A percentile compares a stretch with the other conserved stretches of the same genome.
These are phyloP conservation scores for Kokia cookei DNA, from an alignment of 441 rosid species.

Conservation along the genomic window DNA sequence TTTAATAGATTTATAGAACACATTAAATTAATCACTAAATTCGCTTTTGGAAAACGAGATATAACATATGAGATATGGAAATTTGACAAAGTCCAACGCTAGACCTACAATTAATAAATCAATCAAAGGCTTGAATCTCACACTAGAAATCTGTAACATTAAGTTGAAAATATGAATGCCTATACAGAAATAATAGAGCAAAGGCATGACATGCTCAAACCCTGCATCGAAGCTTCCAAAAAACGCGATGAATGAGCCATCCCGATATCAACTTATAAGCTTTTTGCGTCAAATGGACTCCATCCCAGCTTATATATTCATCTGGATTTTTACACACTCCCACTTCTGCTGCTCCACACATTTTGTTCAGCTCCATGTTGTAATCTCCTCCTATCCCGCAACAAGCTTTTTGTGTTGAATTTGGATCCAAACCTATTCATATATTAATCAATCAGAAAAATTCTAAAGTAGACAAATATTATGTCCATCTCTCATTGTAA, in stretches of 20 bases:
- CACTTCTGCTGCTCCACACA: constrained; percentile 22
- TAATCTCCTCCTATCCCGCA: constrained; percentile 37
- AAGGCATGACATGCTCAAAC: neutral
- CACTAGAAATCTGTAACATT: too few relatives aligned
- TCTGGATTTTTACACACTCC: constrained; percentile 21
- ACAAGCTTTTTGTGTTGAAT: constrained; percentile 24
- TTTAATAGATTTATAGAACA: too few relatives aligned
- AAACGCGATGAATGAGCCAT: constrained; percentile 19
- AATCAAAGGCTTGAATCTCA: too few relatives aligned
- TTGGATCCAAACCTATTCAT: constrained; percentile 21
- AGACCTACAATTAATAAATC: too few relatives aligned
- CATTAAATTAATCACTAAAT: too few relatives aligned
- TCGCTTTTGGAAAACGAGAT: too few relatives aligned
- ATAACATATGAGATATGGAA: too few relatives aligned
- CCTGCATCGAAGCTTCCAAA: constrained; percentile 14
- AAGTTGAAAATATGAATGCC: neutral
- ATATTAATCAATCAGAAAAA: neutral
- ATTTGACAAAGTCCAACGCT: too few relatives aligned
- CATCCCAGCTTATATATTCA: constrained; percentile 33
- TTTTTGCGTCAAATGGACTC: constrained; percentile 31
- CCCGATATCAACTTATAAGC: constrained; percentile 20
- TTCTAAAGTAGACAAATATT: neutral
- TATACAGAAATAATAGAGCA: neutral
- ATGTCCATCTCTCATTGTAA: neutral
- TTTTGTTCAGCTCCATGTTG: constrained; percentile 6